Conservation (phyloP, 305 asterid species). For the Fraxinus velutina region DNA sequence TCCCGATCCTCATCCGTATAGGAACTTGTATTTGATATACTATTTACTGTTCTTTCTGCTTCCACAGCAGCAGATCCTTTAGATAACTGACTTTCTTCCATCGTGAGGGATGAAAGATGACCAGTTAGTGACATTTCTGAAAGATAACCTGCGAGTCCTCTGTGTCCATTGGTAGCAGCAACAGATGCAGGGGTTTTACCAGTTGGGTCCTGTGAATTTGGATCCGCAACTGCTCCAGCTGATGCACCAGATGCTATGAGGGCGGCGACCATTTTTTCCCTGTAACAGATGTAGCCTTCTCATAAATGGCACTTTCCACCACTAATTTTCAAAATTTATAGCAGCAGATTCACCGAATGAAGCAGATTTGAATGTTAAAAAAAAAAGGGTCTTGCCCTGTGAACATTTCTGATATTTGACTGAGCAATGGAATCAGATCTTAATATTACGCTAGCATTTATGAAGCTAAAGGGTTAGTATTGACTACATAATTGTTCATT, state of each 20-base stretch:
- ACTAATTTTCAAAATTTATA: not conserved
- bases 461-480: not conserved
- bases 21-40: constrained; percentile 41
- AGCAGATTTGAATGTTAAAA: not conserved
- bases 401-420: not conserved
- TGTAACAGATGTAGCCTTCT: constrained; percentile 30
- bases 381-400: not conserved
- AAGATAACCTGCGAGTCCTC: constrained; percentile 92
- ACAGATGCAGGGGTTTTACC: constrained; percentile 85
- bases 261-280: constrained; percentile 97
- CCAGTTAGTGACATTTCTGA: constrained; percentile 81
- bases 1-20: constrained; percentile 53
- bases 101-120: constrained; percentile 80
- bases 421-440: not conserved
- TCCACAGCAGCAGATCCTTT: constrained; percentile 76
- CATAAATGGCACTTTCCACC: not conserved
- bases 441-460: not conserved
- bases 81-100: constrained; percentile 71
- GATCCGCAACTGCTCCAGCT: constrained; percentile 92
- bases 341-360: not conserved
- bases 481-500: not conserved
- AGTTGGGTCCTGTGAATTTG: constrained; percentile 59
- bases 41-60: constrained; percentile 73
- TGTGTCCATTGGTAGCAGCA: constrained; percentile 70
- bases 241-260: constrained; percentile 94